Evolutionary conservation across 2,329 filamentous ascomycete genomes (phyloP).

Genomic region (Alternaria gansuensis): DNA sequence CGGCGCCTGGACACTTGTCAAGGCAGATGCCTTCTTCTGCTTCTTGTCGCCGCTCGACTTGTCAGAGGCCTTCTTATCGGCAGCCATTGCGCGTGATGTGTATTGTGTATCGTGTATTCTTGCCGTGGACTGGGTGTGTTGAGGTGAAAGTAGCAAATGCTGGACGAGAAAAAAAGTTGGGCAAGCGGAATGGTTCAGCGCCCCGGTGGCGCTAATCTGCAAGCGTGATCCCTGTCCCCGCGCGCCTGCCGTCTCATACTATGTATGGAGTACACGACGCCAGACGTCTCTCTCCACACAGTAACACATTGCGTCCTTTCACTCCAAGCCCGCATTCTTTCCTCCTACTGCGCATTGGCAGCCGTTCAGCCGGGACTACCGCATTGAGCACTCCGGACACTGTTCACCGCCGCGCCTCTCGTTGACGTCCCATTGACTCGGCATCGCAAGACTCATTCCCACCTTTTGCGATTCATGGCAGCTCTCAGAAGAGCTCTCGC

Average conservation of each 20-base stretch:
- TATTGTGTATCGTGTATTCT: constrained; percentile 1
- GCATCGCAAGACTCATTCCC: constrained; percentile 27
- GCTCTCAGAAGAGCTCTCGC: constrained; percentile 23
- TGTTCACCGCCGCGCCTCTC: constrained; percentile 16
- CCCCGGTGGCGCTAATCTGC: constrained; percentile 27
- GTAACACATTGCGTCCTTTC: constrained; percentile 21
- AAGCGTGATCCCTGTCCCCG: constrained; percentile 21
- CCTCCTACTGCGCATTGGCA: constrained; percentile 11
- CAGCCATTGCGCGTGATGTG: constrained; percentile 37
- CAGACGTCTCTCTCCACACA: constrained; percentile 31
- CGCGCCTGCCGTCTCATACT: constrained; percentile 34
- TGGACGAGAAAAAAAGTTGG: constrained; percentile 35
- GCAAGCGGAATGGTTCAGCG: constrained; percentile 27
- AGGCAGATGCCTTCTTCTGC: constrained; percentile 19
- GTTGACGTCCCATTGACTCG: constrained; percentile 16
- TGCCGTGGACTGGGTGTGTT: constrained; percentile 6
- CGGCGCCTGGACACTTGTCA: constrained; percentile 20
- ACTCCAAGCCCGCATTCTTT: constrained; percentile 17
- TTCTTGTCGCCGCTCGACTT: constrained; percentile 32
- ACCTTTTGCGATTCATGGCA: constrained; percentile 35
- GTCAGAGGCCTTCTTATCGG: constrained; percentile 32
- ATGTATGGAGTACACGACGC: constrained; percentile 31
- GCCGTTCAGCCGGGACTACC: background rate
- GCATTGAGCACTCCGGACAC: background rate
- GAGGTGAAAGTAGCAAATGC: constrained; percentile 15